These are phyloP conservation scores for Guadua angustifolia DNA, from an alignment of 176 grass and related monocot genomes.

Conservation along the genomic window DNA sequence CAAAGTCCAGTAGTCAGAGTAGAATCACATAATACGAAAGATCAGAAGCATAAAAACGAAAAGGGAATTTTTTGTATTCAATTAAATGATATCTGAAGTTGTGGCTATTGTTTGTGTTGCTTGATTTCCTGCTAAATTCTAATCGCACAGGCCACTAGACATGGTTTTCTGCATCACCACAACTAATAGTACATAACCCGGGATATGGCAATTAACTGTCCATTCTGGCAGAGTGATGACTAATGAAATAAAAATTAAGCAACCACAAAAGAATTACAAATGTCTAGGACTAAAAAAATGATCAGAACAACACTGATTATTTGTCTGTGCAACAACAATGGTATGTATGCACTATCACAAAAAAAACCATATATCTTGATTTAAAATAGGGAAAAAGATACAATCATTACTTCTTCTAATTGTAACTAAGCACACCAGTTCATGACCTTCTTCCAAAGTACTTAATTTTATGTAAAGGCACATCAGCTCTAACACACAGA, in stretches of 20 bases:
- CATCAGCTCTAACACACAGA: not conserved
- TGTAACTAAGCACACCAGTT: not conserved
- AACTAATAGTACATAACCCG: not conserved
- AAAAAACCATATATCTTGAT: not conserved
- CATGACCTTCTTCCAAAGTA: not conserved
- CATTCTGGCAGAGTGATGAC: not conserved
- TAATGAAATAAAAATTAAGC: not conserved
- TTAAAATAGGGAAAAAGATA: not conserved
- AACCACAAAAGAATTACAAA: not conserved
- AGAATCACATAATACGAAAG: conserved; percentile 15
- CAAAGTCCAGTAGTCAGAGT: conserved; percentile 10
- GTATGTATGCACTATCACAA: not conserved
- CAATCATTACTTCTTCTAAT: not conserved
- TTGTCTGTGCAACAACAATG: not conserved
- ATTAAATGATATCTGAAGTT: not conserved
- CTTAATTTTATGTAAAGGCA: not conserved
- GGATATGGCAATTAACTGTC: not conserved
- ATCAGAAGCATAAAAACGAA: not conserved
- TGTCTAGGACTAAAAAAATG: not conserved
- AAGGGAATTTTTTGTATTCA: not conserved
- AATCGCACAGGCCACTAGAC: not conserved
- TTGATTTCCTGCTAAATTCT: not conserved
- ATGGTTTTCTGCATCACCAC: not conserved
- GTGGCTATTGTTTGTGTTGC: not conserved
- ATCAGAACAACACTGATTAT: not conserved